Evolutionary conservation across 257 asterid genomes (phyloP), one percentile per base, ranked within the genome.

Genomic region (Gentiana macrophylla): DNA sequence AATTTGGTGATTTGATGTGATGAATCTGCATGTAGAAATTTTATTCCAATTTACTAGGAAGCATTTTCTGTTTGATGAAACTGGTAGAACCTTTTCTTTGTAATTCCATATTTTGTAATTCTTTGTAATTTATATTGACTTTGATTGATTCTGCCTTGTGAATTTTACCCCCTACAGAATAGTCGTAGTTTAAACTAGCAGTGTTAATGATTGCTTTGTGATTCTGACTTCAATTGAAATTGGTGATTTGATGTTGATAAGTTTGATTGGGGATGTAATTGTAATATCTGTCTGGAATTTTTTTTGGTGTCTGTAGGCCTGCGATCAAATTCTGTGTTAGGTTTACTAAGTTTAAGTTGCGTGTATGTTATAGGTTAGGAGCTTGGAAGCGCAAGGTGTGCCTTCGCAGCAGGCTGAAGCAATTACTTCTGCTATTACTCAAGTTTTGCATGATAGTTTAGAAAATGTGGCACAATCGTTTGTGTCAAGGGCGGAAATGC

Each of bases 361-460:
- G 13, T 51, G 50, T 41, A 41, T 51, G 56, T 45, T 61, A 12
- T 76, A 80, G 92, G 77, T 77, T 67, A 76, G 74, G 69, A 77
- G 75, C 55, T 73, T 83, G 68, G 88, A 83, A 74, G 85, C 83
- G 36, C 73, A 75, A 60, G 85, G 92, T 35, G 66, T 83, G 10
- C 84, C 77, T 56, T 53, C 80, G 45, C 66, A 77, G 50, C 86
- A 82, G 38, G 90, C 90, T 1, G 90, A 82, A 74, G 90, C 85
- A 12, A 77, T 83, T 62, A 83, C 92, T 5, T 62, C 82, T 62
- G 81, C 80, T 32, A 80, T 83, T 47, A 80, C 71, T 35, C 70
- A 66, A 62, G 83, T 83, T 73, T 50, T 80, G 62, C 70, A 77
- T 59, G 81, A 71, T 47, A 77, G 92, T 38, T 56, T 83, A 72